Base-by-base conservation (phyloP, 768 basidiomycete species). In the Polyporus arcularius region DNA sequence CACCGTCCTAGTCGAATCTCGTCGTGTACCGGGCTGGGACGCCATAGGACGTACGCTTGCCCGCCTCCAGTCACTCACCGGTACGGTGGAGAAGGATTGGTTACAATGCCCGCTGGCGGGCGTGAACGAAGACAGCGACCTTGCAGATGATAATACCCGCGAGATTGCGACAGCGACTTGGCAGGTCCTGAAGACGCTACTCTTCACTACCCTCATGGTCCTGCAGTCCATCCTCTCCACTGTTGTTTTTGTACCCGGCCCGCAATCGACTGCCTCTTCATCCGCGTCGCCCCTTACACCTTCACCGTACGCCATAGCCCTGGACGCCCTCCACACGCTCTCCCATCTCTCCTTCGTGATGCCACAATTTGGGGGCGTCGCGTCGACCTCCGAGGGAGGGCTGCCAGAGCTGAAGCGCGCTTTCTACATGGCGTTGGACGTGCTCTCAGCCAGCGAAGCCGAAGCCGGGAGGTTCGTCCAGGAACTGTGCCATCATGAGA, bases 381-480 rank as follows among this genome's bases (percentile, higher is more conserved):
- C 84, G 3, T 80, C 82, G 1, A 79, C 82, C 0, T 77, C 76
- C 15, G 73, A 74, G 18, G 79, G 79, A 21, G 84, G 87, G 3
- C 89, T 96, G 68, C 68, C 78, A 30, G 89, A 94, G 67, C 79
- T 94, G 43, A 87, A 88, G 65, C 85, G 84, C 66, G 83, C 82
- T 1, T 90, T 92, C 65, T 93, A 90, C 70, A 81, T 88, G 32
- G 85, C 91, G 1, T 74, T 95, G 26, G 93, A 96, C 64, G 77
- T 95, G 41, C 75, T 93, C 9, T 78, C 84, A 21, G 72, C 74
- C 28, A 74, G 79, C 62, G 53, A 61, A 56, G 65, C 54, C 38
- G 78, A 74, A 53, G 73, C 74, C 30, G 76, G 74, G 45, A 75
- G 75, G 35, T 78, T 79, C 49, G 76, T 78, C 12, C 67, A 68